phyloP scores from a whole-genome alignment of 164 flowering plant species.

The Magnolia changhungtana region DNA sequence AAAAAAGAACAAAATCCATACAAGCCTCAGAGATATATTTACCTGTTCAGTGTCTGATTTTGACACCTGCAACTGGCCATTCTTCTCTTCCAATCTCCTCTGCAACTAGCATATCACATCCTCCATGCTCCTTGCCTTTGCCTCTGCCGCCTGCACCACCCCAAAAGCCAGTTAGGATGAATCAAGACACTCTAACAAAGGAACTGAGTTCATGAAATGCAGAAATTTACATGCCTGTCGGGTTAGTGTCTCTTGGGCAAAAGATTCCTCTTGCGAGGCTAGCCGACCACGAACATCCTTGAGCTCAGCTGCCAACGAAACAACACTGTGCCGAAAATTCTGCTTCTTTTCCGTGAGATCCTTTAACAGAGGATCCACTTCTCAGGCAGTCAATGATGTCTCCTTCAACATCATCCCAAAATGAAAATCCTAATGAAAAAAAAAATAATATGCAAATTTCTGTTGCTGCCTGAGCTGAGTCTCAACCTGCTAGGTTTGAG shows the following conservation, averaged over 20 bases:
- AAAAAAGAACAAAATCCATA: not conserved
- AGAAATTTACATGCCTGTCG: conserved; percentile 51
- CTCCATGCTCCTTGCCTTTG: conserved; percentile 57
- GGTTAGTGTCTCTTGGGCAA: conserved; percentile 56
- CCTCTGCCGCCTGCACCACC: conserved; percentile 14
- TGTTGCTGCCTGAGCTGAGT: too few species aligned
- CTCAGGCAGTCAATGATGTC: conserved; percentile 18
- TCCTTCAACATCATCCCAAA: conserved; percentile 9
- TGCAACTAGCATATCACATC: conserved; percentile 58
- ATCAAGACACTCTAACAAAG: not conserved
- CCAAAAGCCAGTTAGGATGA: not conserved
- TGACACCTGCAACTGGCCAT: conserved; percentile 52
- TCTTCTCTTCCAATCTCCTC: conserved; percentile 65
- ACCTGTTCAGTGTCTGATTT: conserved; percentile 64
- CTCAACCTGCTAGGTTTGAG: too few species aligned
- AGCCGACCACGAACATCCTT: conserved; percentile 76
- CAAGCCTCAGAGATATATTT: not conserved
- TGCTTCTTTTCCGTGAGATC: conserved; percentile 85
- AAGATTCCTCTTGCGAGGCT: conserved; percentile 55
- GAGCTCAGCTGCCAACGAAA: conserved; percentile 77
- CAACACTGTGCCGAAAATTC: conserved; percentile 63
- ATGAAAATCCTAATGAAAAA: not conserved
- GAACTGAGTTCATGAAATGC: not conserved
- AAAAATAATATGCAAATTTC: too few species aligned
- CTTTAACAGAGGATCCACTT: conserved; percentile 71